Conservation (phyloP, 2,329 filamentous ascomycete genomes). For the Sarocladiaceae sp. region DNA sequence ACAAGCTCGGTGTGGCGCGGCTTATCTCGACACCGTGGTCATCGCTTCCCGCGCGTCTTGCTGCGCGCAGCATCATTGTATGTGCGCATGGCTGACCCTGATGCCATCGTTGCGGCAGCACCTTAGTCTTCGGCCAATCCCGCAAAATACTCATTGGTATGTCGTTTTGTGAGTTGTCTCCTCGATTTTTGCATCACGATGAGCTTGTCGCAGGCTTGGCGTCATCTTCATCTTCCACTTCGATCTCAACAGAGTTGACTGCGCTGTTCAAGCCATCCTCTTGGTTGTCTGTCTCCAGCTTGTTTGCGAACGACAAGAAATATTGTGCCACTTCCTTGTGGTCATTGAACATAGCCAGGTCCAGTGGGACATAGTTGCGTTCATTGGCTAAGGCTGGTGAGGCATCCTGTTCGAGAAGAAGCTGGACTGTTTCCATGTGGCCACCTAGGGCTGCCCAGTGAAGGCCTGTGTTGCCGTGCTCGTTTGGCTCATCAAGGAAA, state of each 20-base stretch:
- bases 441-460: conserved; percentile 94
- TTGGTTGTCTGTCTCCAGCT: conserved; percentile 43
- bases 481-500: conserved; percentile 67
- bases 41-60: conserved; percentile 2
- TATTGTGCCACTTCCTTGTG: conserved; percentile 62
- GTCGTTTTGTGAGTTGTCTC: neutral
- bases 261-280: conserved; percentile 37
- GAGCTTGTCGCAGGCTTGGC: conserved; percentile 10
- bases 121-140: neutral
- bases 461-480: conserved; percentile 82
- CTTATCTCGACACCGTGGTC: conserved; percentile 4
- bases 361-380: conserved; percentile 76
- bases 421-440: conserved; percentile 74
- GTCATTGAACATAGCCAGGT: conserved; percentile 67
- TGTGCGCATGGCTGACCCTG: neutral
- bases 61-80: neutral
- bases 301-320: conserved; percentile 46
- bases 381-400: conserved; percentile 75
- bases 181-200: neutral
- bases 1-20: conserved; percentile 2
- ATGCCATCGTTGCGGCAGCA: neutral
- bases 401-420: conserved; percentile 71
- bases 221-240: conserved; percentile 26
- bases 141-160: neutral
- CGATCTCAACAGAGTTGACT: conserved; percentile 34